Evolutionary conservation across 441 rosid genomes (phyloP), one percentile per base, ranked within the genome.

Genomic region (Syzygium syzygioides): DNA sequence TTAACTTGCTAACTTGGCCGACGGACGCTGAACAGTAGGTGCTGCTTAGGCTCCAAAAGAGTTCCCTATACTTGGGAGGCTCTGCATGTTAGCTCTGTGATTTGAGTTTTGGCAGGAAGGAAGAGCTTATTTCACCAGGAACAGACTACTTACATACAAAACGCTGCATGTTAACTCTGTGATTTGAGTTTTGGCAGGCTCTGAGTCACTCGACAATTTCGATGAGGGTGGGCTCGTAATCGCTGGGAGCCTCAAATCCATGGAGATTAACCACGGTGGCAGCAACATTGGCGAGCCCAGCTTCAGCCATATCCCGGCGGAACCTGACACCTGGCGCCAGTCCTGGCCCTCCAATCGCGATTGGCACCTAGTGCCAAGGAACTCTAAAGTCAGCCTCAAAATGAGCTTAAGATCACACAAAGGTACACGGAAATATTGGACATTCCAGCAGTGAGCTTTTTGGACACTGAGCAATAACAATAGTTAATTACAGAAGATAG

Each of bases 201-300:
- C 28, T 2, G 52, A 15, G 52, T 23, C 25, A 41, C 83, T 76
- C 10, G n/a, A 91, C 93, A 45, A 95, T 95, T 94, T 98, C 98
- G 86, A 98, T 93, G 55, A 98, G 97, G 68, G 96, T 95, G 10
- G 96, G 91, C 94, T 98, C 98, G 26, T 98, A 98, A 86, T 98
- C 99, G 26, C 86, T 56, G 0, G 99, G 99, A 57, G 99, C 98
- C 92, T 93, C 95, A 48, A 93, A 94, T 60, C 99, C 99, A 50
- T 98, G 99, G 57, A 98, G 98, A 92, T 98, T 98, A 90, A 98
- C 95, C 93, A 98, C 95, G 1, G 99, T 97, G 9, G 99, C 99
- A 26, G 99, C 99, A 52, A 98, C 99, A 86, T 98, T 98, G 30
- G 99, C 99, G 3, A 98, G 99, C 87, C 99, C 99, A 0, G 95